Evolutionary conservation across 2,329 filamentous ascomycete species (phyloP), one percentile per base, ranked within the genome.

Genomic region (Madurella fahalii): DNA sequence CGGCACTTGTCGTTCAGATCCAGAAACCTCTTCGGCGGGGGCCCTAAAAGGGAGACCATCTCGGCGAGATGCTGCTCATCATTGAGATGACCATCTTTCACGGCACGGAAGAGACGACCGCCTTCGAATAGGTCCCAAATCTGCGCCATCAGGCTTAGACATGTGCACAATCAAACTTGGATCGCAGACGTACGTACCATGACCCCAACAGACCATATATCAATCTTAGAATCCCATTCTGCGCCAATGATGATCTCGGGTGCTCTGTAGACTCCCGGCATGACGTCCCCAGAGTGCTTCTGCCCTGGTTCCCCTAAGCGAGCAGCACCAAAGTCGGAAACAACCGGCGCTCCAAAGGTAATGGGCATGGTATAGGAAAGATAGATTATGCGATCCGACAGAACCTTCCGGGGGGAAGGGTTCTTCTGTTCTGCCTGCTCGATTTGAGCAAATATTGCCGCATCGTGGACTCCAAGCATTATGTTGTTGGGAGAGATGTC

Each of bases 181-280:
- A 15, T n/a, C n/a, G 13, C n/a, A 9, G 9, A 16, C 9, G 5
- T 15, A 11, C 25, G 2, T 42, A 50, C 47, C 47, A 50, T 42
- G n/a, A 50, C n/a, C 1, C 47, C 47, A 34, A 50, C n/a, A 2
- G 39, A 8, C 47, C 47, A 50, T 16, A 50, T 50, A n/a, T 50
- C 47, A 9, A 50, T 50, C 25, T 50, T 50, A 9, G 20, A 15
- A 25, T 42, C 40, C 47, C 47, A 50, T 2, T 20, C 13, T 1
- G 42, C 32, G 25, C 37, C 39, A 25, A 50, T 25, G n/a, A 50
- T 13, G 5, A 50, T 42, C 25, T 50, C 47, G 5, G 47, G 47
- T 9, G 40, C 39, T 17, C 47, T 15, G 39, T 31, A 50, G 25
- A 50, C 39, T 15, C 42, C 47, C 4, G 47, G 47, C 47, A 50